Conservation (phyloP, 139 green algal species). For the Chlamydomonas incerta region DNA sequence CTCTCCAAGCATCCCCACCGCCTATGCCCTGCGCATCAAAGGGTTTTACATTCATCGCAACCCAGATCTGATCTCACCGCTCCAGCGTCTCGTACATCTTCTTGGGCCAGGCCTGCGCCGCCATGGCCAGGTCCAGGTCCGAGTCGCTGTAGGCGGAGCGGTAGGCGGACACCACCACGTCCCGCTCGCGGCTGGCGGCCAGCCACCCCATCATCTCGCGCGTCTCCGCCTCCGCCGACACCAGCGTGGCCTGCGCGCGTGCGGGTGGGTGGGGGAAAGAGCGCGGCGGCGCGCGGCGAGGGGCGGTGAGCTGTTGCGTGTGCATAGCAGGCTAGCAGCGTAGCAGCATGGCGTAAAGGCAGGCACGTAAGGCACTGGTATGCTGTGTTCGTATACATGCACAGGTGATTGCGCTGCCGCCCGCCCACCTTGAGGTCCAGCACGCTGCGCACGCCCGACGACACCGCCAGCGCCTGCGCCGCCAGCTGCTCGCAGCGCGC, state of each 20-base stretch:
- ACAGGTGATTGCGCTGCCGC: no score
- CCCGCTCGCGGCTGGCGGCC: constrained; percentile 44
- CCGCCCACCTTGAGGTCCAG: constrained; percentile 45
- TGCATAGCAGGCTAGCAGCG: no score
- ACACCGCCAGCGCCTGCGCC: constrained; percentile 22
- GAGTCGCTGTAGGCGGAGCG: constrained; percentile 1
- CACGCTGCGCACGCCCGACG: constrained; percentile 33
- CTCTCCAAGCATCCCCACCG: no score
- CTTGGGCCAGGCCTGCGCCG: constrained; percentile 41
- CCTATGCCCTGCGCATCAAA: no score
- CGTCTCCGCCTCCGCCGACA: constrained; percentile 48
- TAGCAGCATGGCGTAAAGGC: no score
- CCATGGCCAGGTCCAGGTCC: constrained; percentile 5
- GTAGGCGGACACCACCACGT: constrained; percentile 50
- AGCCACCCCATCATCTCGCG: constrained; percentile 57
- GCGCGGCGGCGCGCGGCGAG: no score
- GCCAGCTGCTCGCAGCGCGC: constrained; percentile 56
- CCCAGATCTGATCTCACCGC: no score
- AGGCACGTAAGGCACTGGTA: no score
- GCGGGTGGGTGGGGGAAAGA: no score
- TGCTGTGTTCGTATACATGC: no score
- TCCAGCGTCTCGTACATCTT: constrained; percentile 41
- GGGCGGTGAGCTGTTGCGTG: no score
- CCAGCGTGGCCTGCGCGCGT: constrained; percentile 26
- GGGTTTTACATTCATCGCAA: no score